Conservation (phyloP, 257 asterid genomes). For the Handroanthus guayacan region DNA sequence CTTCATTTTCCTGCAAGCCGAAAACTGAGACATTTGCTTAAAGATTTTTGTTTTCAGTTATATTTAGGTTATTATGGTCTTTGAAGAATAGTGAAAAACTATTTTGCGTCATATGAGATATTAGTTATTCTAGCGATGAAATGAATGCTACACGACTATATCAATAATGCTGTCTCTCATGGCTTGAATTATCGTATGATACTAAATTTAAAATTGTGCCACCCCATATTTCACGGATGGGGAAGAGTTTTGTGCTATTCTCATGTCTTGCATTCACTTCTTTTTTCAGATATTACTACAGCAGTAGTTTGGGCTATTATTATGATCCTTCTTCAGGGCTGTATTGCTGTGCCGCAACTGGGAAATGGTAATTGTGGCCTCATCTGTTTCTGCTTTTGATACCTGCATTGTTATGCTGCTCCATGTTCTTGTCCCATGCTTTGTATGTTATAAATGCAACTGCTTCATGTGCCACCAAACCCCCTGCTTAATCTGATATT, state of each 20-base stretch:
- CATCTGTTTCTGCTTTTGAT: background rate
- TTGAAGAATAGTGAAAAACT: background rate
- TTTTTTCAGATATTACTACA: conserved; percentile 81
- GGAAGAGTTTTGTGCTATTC: background rate
- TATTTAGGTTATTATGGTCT: background rate
- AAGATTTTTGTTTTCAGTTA: background rate
- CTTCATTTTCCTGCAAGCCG: background rate
- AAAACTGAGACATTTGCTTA: background rate
- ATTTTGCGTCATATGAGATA: conserved; percentile 19
- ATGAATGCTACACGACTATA: no score
- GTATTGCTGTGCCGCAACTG: conserved; percentile 83
- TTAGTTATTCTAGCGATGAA: background rate
- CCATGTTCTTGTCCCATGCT: background rate
- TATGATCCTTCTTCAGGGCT: conserved; percentile 91
- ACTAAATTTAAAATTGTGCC: background rate
- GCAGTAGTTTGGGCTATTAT: conserved; percentile 87
- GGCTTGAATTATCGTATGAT: background rate
- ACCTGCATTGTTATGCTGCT: background rate
- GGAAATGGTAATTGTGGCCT: conserved; percentile 71
- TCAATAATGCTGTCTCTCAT: background rate
- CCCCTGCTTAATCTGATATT: background rate
- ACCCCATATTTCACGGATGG: background rate
- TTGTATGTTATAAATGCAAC: background rate
- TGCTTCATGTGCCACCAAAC: background rate
- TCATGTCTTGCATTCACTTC: conserved; percentile 12